phyloP scores from a whole-genome alignment of 441 rosid genomes.

The Rhodomyrtus psidioides region DNA sequence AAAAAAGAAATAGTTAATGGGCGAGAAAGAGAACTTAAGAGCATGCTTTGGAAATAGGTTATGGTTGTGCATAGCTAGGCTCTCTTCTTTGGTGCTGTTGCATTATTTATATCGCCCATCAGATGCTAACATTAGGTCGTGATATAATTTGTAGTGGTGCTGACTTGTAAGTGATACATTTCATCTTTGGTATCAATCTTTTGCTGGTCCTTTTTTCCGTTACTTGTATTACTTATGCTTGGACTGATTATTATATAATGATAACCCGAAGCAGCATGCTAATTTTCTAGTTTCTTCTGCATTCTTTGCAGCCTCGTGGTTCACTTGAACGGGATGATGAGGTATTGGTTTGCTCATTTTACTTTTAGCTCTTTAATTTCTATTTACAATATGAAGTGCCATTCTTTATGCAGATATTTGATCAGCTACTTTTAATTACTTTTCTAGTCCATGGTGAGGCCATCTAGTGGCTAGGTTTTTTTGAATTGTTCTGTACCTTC shows the following conservation, averaged over 20 bases:
- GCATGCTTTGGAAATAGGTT: not conserved
- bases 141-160: not conserved
- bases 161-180: not conserved
- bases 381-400: not conserved
- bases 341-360: conserved; percentile 30
- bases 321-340: conserved; percentile 89
- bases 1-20: not conserved
- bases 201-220: not conserved
- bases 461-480: not conserved
- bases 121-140: not conserved
- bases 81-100: not conserved
- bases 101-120: not conserved
- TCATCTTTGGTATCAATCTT: not conserved
- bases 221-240: not conserved
- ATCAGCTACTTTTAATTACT: not conserved
- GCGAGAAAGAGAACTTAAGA: not conserved
- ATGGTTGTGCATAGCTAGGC: not conserved
- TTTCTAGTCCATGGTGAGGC: not conserved
- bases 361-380: not conserved
- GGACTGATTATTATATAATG: not conserved
- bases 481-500: not conserved
- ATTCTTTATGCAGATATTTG: not conserved
- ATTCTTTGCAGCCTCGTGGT: conserved; percentile 57
- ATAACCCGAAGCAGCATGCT: not conserved
- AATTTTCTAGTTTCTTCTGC: conserved; percentile 4